phyloP scores from a whole-genome alignment of 305 asterid species.

The Striga hermonthica region DNA sequence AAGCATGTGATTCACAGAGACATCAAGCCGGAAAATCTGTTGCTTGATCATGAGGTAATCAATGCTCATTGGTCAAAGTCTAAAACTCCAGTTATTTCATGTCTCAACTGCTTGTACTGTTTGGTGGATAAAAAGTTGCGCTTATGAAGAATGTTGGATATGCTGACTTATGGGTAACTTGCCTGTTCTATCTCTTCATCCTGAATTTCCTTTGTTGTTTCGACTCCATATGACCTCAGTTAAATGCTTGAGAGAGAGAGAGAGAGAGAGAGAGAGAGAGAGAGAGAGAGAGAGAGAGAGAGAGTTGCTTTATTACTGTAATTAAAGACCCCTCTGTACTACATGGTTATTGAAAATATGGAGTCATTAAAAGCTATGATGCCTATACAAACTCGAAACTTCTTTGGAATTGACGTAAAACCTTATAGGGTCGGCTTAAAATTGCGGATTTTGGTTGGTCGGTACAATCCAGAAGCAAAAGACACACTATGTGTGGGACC shows the following conservation, averaged over 20 bases:
- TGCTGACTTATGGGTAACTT: no score
- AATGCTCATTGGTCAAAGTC: slow-evolving; percentile 8
- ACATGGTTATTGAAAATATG: neutral
- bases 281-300: neutral
- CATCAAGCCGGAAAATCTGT: slow-evolving; percentile 90
- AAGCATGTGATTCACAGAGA: slow-evolving; percentile 93
- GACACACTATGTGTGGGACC: slow-evolving; percentile 95
- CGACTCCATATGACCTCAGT: neutral
- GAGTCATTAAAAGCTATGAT: neutral
- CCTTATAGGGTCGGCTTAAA: slow-evolving; percentile 77
- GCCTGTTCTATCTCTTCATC: slow-evolving; percentile 5
- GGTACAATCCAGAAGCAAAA: slow-evolving; percentile 77
- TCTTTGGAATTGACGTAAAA: neutral
- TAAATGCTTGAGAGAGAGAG: neutral
- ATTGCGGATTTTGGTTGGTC: slow-evolving; percentile 99
- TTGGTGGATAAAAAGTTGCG: slow-evolving; percentile 4
- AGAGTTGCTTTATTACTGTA: neutral
- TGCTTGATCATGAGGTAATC: slow-evolving; percentile 88
- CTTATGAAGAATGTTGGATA: neutral
- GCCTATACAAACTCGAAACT: neutral
- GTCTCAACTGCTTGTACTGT: neutral
- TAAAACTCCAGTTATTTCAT: neutral
- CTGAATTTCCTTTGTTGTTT: neutral
- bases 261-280: neutral
- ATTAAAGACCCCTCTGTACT: neutral